phyloP scores from a whole-genome alignment of 805 yeast species.

The Teunomyces stri region DNA sequence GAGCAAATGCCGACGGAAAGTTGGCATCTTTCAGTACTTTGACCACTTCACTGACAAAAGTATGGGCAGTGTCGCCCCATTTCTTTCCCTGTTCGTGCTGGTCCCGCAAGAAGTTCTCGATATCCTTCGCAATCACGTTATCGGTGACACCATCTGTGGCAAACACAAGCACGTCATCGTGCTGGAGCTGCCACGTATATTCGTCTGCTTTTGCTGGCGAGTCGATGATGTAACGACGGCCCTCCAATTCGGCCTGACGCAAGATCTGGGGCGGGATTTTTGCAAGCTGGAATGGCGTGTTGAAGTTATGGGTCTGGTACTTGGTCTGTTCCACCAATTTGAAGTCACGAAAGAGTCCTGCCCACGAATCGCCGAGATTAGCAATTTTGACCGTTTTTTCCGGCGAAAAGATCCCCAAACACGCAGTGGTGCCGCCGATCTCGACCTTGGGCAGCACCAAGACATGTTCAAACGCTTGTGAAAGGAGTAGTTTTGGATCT shows the following conservation, averaged over 20 bases:
- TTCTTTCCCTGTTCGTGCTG: constrained; percentile 29
- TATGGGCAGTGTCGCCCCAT: constrained; percentile 43
- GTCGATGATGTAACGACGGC: constrained; percentile 67
- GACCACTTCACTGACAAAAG: constrained; percentile 65
- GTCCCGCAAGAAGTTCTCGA: constrained; percentile 65
- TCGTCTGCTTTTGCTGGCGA: constrained; percentile 67
- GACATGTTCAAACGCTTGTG: constrained; percentile 54
- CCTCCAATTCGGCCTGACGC: constrained; percentile 51
- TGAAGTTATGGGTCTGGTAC: constrained; percentile 82
- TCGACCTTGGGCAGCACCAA: constrained; percentile 56
- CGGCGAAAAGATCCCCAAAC: constrained; percentile 69
- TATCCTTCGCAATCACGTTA: constrained; percentile 71
- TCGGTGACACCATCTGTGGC: constrained; percentile 96
- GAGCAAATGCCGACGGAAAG: constrained; percentile 84
- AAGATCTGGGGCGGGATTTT: constrained; percentile 68
- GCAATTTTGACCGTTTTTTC: constrained; percentile 61
- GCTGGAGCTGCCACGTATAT: constrained; percentile 60
- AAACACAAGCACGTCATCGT: constrained; percentile 74
- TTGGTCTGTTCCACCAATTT: constrained; percentile 62
- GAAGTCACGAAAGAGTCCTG: constrained; percentile 73
- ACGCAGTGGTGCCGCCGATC: constrained; percentile 94
- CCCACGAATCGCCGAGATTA: constrained; percentile 94
- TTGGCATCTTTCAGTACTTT: constrained; percentile 67
- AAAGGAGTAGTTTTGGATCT: constrained; percentile 49
- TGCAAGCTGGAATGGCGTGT: constrained; percentile 89